These are phyloP conservation scores for Paraglomus occultum DNA, from an alignment of 192 early-diverging fungal species.

Conservation along the genomic window DNA sequence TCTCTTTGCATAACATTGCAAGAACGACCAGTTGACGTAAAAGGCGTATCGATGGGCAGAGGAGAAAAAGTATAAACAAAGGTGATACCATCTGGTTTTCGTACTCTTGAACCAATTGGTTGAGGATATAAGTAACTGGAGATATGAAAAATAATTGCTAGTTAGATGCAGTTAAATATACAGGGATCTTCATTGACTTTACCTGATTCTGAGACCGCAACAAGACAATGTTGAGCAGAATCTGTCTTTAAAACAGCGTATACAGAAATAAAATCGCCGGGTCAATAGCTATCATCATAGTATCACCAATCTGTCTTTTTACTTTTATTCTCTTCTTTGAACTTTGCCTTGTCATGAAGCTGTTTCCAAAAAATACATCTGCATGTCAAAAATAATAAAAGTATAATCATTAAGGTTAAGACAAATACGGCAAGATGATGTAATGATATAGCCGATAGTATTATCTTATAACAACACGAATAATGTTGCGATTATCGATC, in stretches of 20 bases:
- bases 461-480: neutral
- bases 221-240: conserved; percentile 10
- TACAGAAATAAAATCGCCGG: conserved; percentile 6
- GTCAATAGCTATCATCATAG: neutral
- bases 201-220: conserved; percentile 18
- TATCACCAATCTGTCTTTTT: neutral
- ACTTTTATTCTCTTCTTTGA: neutral
- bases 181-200: neutral
- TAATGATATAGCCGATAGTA: neutral
- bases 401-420: neutral
- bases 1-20: too few species aligned
- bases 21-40: neutral
- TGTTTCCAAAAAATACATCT: neutral
- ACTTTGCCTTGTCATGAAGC: neutral
- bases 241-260: conserved; percentile 20
- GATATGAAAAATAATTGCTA: conserved; percentile 26
- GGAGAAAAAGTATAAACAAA: conserved; percentile 9
- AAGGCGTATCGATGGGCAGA: neutral
- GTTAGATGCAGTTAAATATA: too few species aligned
- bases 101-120: neutral
- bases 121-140: neutral
- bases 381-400: neutral
- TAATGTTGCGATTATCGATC: conserved; percentile 18
- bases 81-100: conserved; percentile 16
- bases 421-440: neutral